These are phyloP conservation scores for Leccinum fibrillosum DNA, from an alignment of 768 basidiomycete genomes.

Conservation along the genomic window DNA sequence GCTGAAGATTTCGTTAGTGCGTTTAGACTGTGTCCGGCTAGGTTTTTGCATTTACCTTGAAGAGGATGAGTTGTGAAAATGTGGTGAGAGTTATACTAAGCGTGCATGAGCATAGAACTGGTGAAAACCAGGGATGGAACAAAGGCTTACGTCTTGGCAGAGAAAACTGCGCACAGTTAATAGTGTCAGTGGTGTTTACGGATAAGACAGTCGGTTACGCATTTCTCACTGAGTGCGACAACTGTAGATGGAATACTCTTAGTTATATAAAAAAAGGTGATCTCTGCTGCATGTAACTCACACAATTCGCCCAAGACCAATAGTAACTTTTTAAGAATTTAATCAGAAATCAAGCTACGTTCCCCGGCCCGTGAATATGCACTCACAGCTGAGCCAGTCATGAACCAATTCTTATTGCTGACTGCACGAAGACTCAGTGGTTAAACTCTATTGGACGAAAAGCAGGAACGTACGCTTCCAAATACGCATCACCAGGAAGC, in stretches of 20 bases:
- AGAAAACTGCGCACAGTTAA: conserved; percentile 30
- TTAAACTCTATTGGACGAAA: neutral
- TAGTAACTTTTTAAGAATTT: conserved; percentile 8
- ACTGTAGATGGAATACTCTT: conserved; percentile 18
- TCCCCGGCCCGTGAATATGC: neutral
- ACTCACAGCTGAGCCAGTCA: conserved; percentile 31
- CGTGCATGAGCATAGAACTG: conserved; percentile 10
- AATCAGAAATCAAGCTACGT: neutral
- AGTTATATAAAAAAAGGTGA: neutral
- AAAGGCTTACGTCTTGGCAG: conserved; percentile 33
- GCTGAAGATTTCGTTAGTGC: conserved; percentile 3
- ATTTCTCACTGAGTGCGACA: conserved; percentile 31
- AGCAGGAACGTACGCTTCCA: conserved; percentile 40
- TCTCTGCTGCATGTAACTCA: conserved; percentile 8
- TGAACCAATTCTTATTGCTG: conserved; percentile 43
- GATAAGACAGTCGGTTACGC: neutral
- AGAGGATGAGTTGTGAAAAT: conserved; percentile 38
- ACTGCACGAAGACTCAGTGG: conserved; percentile 32
- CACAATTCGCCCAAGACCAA: conserved; percentile 41
- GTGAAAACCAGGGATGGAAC: neutral
- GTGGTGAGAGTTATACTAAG: conserved; percentile 38
- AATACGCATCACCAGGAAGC: conserved; percentile 49
- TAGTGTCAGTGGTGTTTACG: conserved; percentile 2
- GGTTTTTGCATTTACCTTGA: conserved; percentile 37
- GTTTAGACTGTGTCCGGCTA: neutral